Base-by-base conservation (phyloP, 148 eudicot species). In the Cornus suecica region DNA sequence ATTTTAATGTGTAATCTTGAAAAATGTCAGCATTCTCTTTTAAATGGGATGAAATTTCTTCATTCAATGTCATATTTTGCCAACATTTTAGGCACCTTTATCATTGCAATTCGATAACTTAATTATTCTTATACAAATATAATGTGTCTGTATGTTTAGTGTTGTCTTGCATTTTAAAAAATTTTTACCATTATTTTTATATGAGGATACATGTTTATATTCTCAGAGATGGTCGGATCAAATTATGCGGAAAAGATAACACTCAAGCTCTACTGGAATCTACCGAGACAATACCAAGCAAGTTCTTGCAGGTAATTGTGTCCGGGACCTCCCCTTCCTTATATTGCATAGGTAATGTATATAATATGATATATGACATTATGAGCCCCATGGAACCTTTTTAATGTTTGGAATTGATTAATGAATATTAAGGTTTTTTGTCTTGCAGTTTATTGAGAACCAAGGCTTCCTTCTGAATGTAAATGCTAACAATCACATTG, bases 211-310 rank as follows among this genome's bases (percentile, higher is more conserved):
- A 24, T 45, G 25, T 60, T 45, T 68, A 27, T 75, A 48, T 68
- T 79, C 52, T 26, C 84, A 95, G 99, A 76, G 87, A 86, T 78
- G 99, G 99, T 26, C 90, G 79, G 76, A 87, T 93, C 45, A 95
- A 95, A 69, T 77, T 95, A 81, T 85, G 87, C 25, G 97, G 99
- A 62, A 90, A 86, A 85, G 93, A 82, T 76, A 86, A 90, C 85
- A 83, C 89, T 23, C 93, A 95, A 80, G 86, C 88, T 41, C 76
- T 91, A 54, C 77, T 95, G 80, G 91, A 88, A 83, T 90, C 93
- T 62, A 64, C 88, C 63, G 92, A 87, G 79, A 74, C 77, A 34
- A 79, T 83, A 69, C 86, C 89, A n/a, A 91, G 88, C 89, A 93
- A 93, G 83, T 90, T 93, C 84, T 68, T 95, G 84, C 87, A 88